Percentiles rank a stretch among this genome's conserved stretches.
Evolutionary conservation across 2,329 filamentous ascomycete species (phyloP).

Genomic region (Talaromyces islandicus): DNA sequence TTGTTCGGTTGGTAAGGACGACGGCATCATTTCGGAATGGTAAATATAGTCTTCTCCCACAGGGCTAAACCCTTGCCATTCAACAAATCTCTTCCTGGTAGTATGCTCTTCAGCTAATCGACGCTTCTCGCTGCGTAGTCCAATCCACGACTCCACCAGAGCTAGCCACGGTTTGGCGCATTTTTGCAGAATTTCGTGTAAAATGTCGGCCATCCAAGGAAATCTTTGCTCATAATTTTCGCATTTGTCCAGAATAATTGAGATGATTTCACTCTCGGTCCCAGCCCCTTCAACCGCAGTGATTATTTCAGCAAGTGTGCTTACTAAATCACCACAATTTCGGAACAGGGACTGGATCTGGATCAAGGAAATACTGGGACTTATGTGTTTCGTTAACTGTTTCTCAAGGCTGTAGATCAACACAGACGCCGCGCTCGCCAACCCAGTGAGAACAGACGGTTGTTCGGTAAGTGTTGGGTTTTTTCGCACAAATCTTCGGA

Average conservation of each 20-base stretch:
- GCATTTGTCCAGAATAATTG: slow-evolving; percentile 56
- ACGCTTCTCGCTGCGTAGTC: slow-evolving; percentile 55
- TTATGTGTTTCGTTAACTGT: slow-evolving; percentile 22
- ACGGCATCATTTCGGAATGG: slow-evolving; percentile 54
- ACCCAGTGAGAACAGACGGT: slow-evolving; percentile 27
- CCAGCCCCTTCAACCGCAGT: slow-evolving; percentile 42
- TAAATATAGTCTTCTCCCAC: slow-evolving; percentile 55
- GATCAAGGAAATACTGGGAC: slow-evolving; percentile 25
- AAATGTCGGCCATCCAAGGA: slow-evolving; percentile 55
- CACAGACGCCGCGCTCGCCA: slow-evolving; percentile 28
- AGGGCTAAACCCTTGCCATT: slow-evolving; percentile 55
- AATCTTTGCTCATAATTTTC: slow-evolving; percentile 60
- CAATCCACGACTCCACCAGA: slow-evolving; percentile 68
- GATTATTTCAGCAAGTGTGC: slow-evolving; percentile 30
- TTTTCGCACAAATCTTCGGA: slow-evolving; percentile 30
- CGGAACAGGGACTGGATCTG: slow-evolving; percentile 34
- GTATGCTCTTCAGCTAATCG: slow-evolving; percentile 43
- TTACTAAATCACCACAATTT: slow-evolving; percentile 32
- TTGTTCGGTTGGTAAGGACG: slow-evolving; percentile 66
- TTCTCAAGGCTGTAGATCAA: slow-evolving; percentile 33
- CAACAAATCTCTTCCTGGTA: slow-evolving; percentile 53
- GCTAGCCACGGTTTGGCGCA: slow-evolving; percentile 63
- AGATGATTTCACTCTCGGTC: slow-evolving; percentile 58
- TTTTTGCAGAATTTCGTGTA: slow-evolving; percentile 60
- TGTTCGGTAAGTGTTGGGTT: slow-evolving; percentile 20